Conservation (phyloP, 805 yeast genomes). For the Vanderwaltozyma yarrowii region DNA sequence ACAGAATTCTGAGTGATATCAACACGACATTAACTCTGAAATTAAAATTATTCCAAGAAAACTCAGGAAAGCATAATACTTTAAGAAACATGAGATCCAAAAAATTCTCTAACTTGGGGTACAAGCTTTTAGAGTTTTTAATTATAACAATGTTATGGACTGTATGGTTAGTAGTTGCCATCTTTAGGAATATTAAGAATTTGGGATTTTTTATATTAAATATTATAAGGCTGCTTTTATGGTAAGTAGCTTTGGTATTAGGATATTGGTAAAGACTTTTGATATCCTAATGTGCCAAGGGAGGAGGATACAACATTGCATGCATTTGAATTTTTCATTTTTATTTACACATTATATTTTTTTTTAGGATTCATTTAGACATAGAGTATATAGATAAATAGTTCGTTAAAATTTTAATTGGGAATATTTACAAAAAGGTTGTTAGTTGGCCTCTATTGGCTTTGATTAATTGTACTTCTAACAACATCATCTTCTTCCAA, state of each 20-base stretch:
- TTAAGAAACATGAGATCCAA: constrained; percentile 17
- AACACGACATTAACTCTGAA: constrained; percentile 61
- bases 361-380: no score
- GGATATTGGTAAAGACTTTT: no score
- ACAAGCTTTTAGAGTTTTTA: constrained; percentile 20
- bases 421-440: no score
- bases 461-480: not conserved
- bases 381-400: no score
- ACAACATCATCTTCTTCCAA: constrained; percentile 28
- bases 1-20: constrained; percentile 61
- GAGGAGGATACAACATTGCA: no score
- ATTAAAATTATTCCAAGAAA: constrained; percentile 31
- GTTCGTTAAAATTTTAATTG: no score
- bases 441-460: no score
- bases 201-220: constrained; percentile 9
- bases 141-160: constrained; percentile 22
- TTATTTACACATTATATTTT: no score
- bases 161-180: constrained; percentile 23
- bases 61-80: constrained; percentile 23
- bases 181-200: constrained; percentile 12
- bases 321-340: no score
- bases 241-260: constrained; percentile 9
- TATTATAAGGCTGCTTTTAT: constrained; percentile 17
- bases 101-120: constrained; percentile 14
- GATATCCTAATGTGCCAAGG: no score